These are phyloP conservation scores for Penicillium dipodomyicola DNA, from an alignment of 495 filamentous ascomycete species.

Conservation along the genomic window DNA sequence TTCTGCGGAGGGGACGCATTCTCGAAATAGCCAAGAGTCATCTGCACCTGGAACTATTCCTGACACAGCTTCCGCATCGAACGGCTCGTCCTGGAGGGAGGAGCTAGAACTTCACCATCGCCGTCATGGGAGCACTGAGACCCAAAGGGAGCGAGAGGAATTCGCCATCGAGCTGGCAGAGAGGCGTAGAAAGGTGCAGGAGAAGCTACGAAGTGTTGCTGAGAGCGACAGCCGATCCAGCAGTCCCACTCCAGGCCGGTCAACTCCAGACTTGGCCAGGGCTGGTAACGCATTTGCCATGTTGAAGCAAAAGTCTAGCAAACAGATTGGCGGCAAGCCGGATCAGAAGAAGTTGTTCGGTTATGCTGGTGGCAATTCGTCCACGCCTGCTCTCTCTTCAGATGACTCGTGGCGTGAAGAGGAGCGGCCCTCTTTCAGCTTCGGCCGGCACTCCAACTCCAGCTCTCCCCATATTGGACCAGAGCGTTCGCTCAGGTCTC, in stretches of 20 bases:
- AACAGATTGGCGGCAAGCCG: constrained; percentile 56
- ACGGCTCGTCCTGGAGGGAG: constrained; percentile 36
- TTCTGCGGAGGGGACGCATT: constrained; percentile 11
- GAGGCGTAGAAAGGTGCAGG: constrained; percentile 72
- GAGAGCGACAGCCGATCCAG: constrained; percentile 62
- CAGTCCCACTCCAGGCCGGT: constrained; percentile 45
- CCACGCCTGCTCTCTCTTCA: constrained; percentile 45
- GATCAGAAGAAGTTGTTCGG: constrained; percentile 70
- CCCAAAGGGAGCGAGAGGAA: constrained; percentile 67
- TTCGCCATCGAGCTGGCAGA: constrained; percentile 79
- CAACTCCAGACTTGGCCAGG: constrained; percentile 43
- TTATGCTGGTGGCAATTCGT: constrained; percentile 56
- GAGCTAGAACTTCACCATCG: constrained; percentile 41
- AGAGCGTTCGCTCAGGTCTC: constrained; percentile 34
- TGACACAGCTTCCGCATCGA: constrained; percentile 21
- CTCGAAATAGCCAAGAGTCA: constrained; percentile 23
- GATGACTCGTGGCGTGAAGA: constrained; percentile 50
- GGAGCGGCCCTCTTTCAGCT: constrained; percentile 35
- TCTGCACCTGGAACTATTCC: constrained; percentile 6
- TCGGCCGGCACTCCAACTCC: constrained; percentile 41
- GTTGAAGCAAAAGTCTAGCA: constrained; percentile 65
- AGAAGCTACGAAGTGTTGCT: constrained; percentile 71
- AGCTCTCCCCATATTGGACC: constrained; percentile 43
- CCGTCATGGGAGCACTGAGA: constrained; percentile 57
- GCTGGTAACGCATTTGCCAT: constrained; percentile 63